A percentile compares a stretch with the other conserved stretches of the same genome.
These are phyloP conservation scores for Cercophora samala DNA, from an alignment of 495 filamentous ascomycete genomes.

Conservation along the genomic window DNA sequence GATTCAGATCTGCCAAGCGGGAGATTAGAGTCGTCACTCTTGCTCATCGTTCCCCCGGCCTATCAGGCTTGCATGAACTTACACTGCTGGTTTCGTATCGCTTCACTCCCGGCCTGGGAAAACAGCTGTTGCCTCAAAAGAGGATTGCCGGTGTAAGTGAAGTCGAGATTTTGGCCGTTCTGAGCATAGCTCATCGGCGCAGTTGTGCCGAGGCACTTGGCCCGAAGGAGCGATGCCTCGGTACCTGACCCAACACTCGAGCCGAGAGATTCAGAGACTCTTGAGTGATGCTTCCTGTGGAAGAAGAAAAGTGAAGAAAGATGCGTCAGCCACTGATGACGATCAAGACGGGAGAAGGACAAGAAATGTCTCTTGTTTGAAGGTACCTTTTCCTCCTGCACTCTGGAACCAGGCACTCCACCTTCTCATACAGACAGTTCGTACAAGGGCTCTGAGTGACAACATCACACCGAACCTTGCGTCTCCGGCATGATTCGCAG, in stretches of 20 bases:
- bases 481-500: constrained; percentile 78
- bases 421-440: constrained; percentile 84
- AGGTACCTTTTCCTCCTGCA: constrained; percentile 86
- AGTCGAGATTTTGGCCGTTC: background rate
- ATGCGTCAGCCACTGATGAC: background rate
- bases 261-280: background rate
- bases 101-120: background rate
- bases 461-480: constrained; percentile 94
- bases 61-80: background rate
- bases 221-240: background rate
- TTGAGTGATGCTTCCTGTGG: background rate
- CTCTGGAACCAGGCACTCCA: constrained; percentile 84
- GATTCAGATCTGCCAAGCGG: background rate
- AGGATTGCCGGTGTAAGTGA: background rate
- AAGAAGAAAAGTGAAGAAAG: background rate
- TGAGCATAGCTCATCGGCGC: background rate
- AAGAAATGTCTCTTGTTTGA: background rate
- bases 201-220: background rate
- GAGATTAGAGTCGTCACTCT: background rate
- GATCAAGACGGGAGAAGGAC: constrained; percentile 1
- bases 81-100: background rate
- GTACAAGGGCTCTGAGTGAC: constrained; percentile 84
- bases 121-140: background rate
- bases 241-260: background rate
- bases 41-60: too few relatives aligned